Percentiles rank a stretch among this genome's conserved stretches.
Evolutionary conservation across 2,329 filamentous ascomycete species (phyloP).

Genomic region (Trichophyton equinum): DNA sequence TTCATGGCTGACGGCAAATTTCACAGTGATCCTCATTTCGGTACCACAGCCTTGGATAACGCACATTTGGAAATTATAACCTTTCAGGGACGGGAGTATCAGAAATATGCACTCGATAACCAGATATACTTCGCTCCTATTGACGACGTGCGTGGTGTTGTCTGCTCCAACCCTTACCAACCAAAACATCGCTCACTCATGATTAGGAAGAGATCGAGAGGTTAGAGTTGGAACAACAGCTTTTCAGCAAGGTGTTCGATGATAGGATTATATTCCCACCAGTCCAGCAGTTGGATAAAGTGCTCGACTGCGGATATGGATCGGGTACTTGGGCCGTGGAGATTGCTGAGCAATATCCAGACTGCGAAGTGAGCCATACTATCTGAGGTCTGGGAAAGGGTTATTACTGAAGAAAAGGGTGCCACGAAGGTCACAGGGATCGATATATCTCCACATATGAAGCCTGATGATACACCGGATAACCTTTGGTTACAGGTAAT

Average conservation of each 20-base stretch:
- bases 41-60: conserved; percentile 43
- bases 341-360: conserved; percentile 51
- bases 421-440: conserved; percentile 51
- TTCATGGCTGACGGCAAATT: conserved; percentile 18
- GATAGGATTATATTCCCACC: conserved; percentile 58
- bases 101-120: conserved; percentile 53
- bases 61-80: conserved; percentile 47
- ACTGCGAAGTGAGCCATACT: conserved; percentile 45
- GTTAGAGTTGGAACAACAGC: conserved; percentile 49
- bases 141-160: conserved; percentile 48
- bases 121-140: conserved; percentile 55
- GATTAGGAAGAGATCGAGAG: conserved; percentile 54
- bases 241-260: conserved; percentile 54
- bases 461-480: conserved; percentile 49
- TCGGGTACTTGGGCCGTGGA: conserved; percentile 59
- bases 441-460: conserved; percentile 59
- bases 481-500: conserved; percentile 56
- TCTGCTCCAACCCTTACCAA: background rate
- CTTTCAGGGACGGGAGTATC: conserved; percentile 53
- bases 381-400: background rate
- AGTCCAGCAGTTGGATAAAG: conserved; percentile 42
- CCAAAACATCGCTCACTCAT: background rate
- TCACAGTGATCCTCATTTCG: conserved; percentile 33
- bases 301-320: conserved; percentile 63
- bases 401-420: background rate